Evolutionary conservation across 1,284 basidiomycete genomes (phyloP), one percentile per base, ranked within the genome.

Genomic region (Phenoliferia sp.): DNA sequence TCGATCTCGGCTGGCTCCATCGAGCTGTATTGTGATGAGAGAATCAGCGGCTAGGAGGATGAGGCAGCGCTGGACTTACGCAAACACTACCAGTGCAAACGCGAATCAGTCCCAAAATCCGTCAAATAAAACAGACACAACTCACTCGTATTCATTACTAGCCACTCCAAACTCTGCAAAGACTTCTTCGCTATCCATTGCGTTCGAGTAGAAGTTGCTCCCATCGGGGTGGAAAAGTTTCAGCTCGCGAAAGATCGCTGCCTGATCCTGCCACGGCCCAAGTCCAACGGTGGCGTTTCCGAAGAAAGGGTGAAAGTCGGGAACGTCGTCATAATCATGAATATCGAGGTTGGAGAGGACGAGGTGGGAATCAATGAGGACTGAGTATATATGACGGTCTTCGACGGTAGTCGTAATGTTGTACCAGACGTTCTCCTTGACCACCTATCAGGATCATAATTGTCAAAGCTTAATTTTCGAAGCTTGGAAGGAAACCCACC

Each of bases 1-100:
- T n/a, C 66, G 62, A 36, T 67, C 66, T 5, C 66, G 36, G 34
- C 62, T 67, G 6, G 61, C 66, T 4, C 56, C 61, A 33, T 67
- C 66, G 32, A 63, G 62, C 54, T 63, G 17, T 7, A 26, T 9
- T 28, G 29, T n/a, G 12, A n/a, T 28, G n/a, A 26, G 22, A 54
- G 22, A 54, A 10, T 56, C n/a, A 31, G n/a, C 54, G 22, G 12
- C 28, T 56, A 15, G 6, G 9, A 56, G 54, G 28, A 31, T 10
- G 16, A 16, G 54, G 16, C 9, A 28, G 5, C 12, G 5, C 4
- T 5, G 15, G 5, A 10, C 54, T 56, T n/a, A 56, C 54, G n/a
- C 54, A 56, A 31, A 56, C 54, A 19, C 54, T 56, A 5, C n/a
- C 3, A 28, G n/a, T 26, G 54, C 29, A 56, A 10, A 26, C 22